These are phyloP conservation scores for Tothia fuscella DNA, from an alignment of 2,329 filamentous ascomycete genomes.

Conservation along the genomic window DNA sequence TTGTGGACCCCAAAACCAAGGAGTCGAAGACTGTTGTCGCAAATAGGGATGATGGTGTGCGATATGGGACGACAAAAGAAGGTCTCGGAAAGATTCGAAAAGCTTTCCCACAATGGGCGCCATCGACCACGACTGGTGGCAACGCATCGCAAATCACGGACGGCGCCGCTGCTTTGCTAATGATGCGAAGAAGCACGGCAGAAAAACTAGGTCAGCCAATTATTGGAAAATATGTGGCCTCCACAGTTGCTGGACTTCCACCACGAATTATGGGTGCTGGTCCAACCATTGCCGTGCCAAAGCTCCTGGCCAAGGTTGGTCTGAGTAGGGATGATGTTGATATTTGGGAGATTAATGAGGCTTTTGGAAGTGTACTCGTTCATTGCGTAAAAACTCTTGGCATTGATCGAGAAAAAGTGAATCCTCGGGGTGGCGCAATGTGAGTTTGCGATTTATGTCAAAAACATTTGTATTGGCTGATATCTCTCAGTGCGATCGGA, in stretches of 20 bases:
- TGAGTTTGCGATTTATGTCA: not conserved
- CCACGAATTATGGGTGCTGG: slow-evolving; percentile 94
- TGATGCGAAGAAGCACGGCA: slow-evolving; percentile 90
- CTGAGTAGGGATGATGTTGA: slow-evolving; percentile 78
- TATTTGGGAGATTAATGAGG: slow-evolving; percentile 98
- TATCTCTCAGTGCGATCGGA: slow-evolving; percentile 54
- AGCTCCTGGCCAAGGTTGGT: slow-evolving; percentile 73
- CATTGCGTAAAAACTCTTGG: slow-evolving; percentile 59
- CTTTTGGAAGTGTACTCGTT: slow-evolving; percentile 56
- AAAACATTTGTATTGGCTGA: not conserved
- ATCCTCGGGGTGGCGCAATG: slow-evolving; percentile 93
- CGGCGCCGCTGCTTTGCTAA: slow-evolving; percentile 82
- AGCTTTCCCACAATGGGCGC: slow-evolving; percentile 79
- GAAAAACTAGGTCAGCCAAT: slow-evolving; percentile 79
- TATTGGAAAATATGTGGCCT: slow-evolving; percentile 82
- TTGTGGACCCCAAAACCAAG: slow-evolving; percentile 80
- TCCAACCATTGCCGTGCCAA: slow-evolving; percentile 91
- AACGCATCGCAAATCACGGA: slow-evolving; percentile 92
- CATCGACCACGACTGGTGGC: slow-evolving; percentile 80
- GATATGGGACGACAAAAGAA: slow-evolving; percentile 75
- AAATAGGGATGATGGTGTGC: slow-evolving; percentile 73
- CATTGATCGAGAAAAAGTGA: slow-evolving; percentile 75
- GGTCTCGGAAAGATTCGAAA: slow-evolving; percentile 81
- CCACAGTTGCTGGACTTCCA: slow-evolving; percentile 76
- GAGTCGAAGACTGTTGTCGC: slow-evolving; percentile 77